Conservation (phyloP, 257 asterid genomes). For the Solanum pimpinellifolium region DNA sequence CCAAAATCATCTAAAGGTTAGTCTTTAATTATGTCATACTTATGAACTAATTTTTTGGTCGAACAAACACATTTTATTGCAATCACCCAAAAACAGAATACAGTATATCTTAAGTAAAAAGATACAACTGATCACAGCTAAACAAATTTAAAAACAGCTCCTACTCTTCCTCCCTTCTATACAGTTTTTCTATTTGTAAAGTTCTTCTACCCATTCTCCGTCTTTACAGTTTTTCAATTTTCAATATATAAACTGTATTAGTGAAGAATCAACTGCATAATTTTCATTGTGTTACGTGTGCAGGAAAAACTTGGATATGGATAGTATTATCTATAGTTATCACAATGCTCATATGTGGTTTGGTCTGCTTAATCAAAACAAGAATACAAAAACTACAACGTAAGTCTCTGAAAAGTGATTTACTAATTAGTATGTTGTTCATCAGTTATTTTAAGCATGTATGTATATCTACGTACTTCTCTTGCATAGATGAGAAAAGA, state of each 20-base stretch:
- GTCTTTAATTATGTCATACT: not conserved
- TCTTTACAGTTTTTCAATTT: not conserved
- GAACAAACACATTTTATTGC: not conserved
- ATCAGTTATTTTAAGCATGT: not conserved
- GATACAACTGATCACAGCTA: not conserved
- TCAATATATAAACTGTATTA: not conserved
- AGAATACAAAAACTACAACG: conserved; percentile 4
- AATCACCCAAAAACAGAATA: not conserved
- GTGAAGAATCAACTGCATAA: not conserved
- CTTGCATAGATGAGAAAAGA: conserved; percentile 10
- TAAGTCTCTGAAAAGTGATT: not conserved
- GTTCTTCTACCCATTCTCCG: not conserved
- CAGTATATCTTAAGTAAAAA: not conserved
- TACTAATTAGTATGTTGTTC: not conserved
- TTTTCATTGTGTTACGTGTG: not conserved
- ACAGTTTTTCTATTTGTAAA: not conserved
- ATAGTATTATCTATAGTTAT: not conserved
- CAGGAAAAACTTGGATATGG: conserved; percentile 16
- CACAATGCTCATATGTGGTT: not conserved
- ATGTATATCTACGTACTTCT: not conserved
- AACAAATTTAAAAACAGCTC: not conserved
- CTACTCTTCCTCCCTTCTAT: not conserved
- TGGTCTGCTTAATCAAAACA: not conserved
- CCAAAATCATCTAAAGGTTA: not conserved
- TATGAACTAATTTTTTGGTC: not conserved